phyloP scores from a whole-genome alignment of 169 alveolate species.

The Plasmodium gonderi region DNA sequence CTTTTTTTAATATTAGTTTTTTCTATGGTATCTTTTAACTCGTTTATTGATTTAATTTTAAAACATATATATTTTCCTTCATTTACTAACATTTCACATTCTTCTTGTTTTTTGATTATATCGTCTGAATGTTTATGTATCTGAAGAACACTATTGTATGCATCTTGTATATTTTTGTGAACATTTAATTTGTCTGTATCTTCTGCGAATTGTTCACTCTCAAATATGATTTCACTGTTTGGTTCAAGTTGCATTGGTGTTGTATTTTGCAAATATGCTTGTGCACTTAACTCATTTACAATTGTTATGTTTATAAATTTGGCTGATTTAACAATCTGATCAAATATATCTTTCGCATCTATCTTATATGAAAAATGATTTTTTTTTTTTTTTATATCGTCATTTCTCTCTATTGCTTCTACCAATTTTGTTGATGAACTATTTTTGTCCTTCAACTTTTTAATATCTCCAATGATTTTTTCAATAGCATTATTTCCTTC shows the following conservation, averaged over 20 bases:
- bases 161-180: not conserved
- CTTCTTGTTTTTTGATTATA: not conserved
- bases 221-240: not conserved
- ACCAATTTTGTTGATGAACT: not conserved
- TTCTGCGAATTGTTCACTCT: not conserved
- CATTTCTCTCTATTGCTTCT: not conserved
- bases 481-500: not conserved
- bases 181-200: not conserved
- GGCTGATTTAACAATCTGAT: not conserved
- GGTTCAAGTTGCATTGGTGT: not conserved
- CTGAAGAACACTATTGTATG: not conserved
- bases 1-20: not conserved
- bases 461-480: not conserved
- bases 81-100: not conserved
- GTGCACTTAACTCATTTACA: not conserved
- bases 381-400: not conserved
- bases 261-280: not conserved
- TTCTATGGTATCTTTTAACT: not conserved
- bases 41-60: not conserved
- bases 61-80: not conserved
- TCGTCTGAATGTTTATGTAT: not conserved
- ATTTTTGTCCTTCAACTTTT: not conserved
- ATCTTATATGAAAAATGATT: not conserved
- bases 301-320: constrained; percentile 6
- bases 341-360: constrained; percentile 10